Evolutionary conservation across 805 yeast genomes (phyloP).

Genomic region (Pachysolen tannophilus): DNA sequence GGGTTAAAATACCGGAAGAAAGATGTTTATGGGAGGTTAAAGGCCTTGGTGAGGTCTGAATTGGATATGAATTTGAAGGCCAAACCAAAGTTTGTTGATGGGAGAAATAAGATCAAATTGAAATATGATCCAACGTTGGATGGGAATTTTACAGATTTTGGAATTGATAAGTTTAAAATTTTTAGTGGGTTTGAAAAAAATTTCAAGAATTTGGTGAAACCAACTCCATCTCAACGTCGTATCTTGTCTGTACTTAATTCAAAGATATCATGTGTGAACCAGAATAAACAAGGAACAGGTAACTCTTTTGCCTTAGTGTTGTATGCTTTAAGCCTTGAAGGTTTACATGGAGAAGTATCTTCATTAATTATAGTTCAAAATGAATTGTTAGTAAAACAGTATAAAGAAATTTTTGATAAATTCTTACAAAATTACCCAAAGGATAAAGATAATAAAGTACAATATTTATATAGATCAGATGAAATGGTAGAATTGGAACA

Average conservation of each 20-base stretch:
- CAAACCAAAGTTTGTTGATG: constrained; percentile 4
- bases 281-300: constrained; percentile 24
- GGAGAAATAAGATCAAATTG: constrained; percentile 4
- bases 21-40: constrained; percentile 5
- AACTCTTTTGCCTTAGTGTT: constrained; percentile 18
- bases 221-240: constrained; percentile 23
- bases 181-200: background rate
- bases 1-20: too few species aligned
- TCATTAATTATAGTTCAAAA: constrained; percentile 19
- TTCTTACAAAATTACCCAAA: constrained; percentile 9
- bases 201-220: constrained; percentile 9
- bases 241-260: constrained; percentile 19
- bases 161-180: background rate
- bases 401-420: constrained; percentile 11
- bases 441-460: constrained; percentile 16
- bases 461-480: constrained; percentile 21
- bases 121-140: constrained; percentile 6
- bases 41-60: constrained; percentile 2
- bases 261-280: constrained; percentile 21
- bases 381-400: constrained; percentile 17
- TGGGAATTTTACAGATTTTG: constrained; percentile 5
- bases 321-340: constrained; percentile 18
- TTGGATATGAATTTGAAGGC: constrained; percentile 1
- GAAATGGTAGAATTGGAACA: constrained; percentile 17
- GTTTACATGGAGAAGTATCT: constrained; percentile 13